Percentiles rank a stretch among this genome's conserved stretches.
Conservation (phyloP, 768 basidiomycete genomes). For the Mycena galericulata region DNA sequence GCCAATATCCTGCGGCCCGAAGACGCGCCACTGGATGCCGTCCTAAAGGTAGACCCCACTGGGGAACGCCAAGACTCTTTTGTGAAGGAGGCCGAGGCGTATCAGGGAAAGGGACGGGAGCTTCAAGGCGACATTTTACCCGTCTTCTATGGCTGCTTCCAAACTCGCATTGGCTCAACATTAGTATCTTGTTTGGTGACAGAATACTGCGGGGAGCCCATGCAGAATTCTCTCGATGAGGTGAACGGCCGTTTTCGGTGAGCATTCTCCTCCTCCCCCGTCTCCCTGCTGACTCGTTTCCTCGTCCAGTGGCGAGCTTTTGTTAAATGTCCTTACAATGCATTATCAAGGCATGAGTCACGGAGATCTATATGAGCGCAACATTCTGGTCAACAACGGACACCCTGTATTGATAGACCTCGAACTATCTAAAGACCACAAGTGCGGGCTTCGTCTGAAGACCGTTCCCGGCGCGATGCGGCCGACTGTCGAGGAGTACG, state of each 20-base stretch:
- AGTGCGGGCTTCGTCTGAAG: neutral
- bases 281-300: no score
- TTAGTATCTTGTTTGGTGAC: neutral
- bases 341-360: neutral
- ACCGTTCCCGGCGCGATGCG: neutral
- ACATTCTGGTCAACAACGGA: neutral
- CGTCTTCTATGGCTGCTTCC: no score
- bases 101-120: neutral
- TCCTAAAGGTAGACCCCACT: neutral
- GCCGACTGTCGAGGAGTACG: slow-evolving; percentile 1
- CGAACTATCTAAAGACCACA: neutral
- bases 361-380: neutral
- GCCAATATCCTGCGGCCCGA: neutral
- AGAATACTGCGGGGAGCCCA: slow-evolving; percentile 1
- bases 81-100: neutral
- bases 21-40: neutral
- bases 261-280: neutral
- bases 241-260: neutral
- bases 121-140: neutral
- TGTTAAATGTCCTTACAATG: neutral
- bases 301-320: neutral
- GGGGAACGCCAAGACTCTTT: neutral
- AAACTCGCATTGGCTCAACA: neutral
- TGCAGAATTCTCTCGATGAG: neutral
- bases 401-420: neutral